Evolutionary conservation across 441 rosid species (phyloP).

Genomic region (Viola pubescens): DNA sequence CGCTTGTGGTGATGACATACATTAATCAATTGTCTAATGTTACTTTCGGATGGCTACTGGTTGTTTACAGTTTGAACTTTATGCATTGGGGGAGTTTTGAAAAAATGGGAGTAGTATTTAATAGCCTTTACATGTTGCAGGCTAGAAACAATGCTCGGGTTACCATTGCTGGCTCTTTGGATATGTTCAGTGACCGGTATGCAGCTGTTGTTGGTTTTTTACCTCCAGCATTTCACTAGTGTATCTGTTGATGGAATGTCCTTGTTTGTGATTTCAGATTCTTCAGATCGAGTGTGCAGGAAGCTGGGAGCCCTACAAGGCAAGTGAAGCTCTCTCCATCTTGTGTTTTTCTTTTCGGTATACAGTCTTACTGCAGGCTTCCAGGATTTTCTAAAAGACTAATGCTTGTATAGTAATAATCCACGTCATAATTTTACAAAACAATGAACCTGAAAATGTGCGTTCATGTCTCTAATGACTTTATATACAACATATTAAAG

Average conservation of each 20-base stretch:
- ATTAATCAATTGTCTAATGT: too few species aligned
- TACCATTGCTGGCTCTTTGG: constrained; percentile 64
- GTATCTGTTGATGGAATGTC: constrained; percentile 6
- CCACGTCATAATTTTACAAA: background rate
- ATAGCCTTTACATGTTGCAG: constrained; percentile 31
- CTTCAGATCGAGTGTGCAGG: constrained; percentile 59
- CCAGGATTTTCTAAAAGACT: background rate
- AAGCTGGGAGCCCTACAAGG: constrained; percentile 53
- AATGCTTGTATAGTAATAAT: background rate
- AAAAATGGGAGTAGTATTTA: constrained; percentile 7
- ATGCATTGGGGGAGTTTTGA: background rate
- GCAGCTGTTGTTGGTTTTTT: constrained; percentile 13
- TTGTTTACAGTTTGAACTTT: background rate
- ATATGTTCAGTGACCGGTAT: constrained; percentile 64
- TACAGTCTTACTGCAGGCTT: background rate
- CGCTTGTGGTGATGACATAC: too few species aligned
- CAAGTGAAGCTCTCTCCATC: constrained; percentile 22
- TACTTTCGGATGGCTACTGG: background rate
- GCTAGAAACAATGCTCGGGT: constrained; percentile 88
- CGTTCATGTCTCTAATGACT: too few species aligned
- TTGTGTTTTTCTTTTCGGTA: background rate
- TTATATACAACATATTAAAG: too few species aligned
- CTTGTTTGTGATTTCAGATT: constrained; percentile 39
- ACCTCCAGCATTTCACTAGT: background rate
- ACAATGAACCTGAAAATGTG: too few species aligned